Evolutionary conservation across 805 yeast genomes (phyloP).

Genomic region (Ogataea polymorpha): DNA sequence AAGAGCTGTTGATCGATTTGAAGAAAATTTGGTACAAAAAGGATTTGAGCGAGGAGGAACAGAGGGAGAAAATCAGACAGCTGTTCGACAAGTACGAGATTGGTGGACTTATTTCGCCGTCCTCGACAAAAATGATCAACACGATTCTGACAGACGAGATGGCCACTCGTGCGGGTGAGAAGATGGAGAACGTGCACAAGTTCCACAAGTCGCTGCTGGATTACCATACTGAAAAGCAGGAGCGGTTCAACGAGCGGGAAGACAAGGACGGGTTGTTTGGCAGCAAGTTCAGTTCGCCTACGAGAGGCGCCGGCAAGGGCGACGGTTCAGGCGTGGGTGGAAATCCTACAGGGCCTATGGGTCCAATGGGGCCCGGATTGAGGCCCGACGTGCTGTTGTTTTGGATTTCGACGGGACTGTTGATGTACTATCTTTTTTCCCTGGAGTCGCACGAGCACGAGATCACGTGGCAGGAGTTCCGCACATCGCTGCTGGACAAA

Average conservation of each 20-base stretch:
- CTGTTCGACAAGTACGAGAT: slow-evolving; percentile 29
- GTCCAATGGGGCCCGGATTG: slow-evolving; percentile 12
- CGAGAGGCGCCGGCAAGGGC: not conserved
- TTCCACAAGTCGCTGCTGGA: slow-evolving; percentile 32
- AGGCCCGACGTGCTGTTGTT: slow-evolving; percentile 22
- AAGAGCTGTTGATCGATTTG: slow-evolving; percentile 20
- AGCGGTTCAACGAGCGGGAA: slow-evolving; percentile 14
- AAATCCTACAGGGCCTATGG: slow-evolving; percentile 2
- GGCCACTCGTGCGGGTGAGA: slow-evolving; percentile 27
- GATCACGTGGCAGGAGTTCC: slow-evolving; percentile 67
- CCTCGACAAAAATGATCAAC: slow-evolving; percentile 28
- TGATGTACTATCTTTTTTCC: slow-evolving; percentile 18
- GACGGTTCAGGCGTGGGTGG: not conserved
- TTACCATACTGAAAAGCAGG: slow-evolving; percentile 30
- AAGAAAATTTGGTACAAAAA: slow-evolving; percentile 28
- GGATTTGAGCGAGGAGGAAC: slow-evolving; percentile 18
- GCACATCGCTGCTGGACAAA: slow-evolving; percentile 68
- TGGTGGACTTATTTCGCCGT: slow-evolving; percentile 32
- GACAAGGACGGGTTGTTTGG: slow-evolving; percentile 15
- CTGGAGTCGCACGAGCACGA: slow-evolving; percentile 28
- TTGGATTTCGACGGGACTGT: slow-evolving; percentile 19
- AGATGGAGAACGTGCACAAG: slow-evolving; percentile 29
- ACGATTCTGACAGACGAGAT: slow-evolving; percentile 25
- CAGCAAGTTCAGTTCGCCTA: slow-evolving; percentile 24
- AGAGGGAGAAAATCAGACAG: slow-evolving; percentile 11